Evolutionary conservation across 1,284 basidiomycete genomes (phyloP).

Genomic region (Acaromyces ingoldii): DNA sequence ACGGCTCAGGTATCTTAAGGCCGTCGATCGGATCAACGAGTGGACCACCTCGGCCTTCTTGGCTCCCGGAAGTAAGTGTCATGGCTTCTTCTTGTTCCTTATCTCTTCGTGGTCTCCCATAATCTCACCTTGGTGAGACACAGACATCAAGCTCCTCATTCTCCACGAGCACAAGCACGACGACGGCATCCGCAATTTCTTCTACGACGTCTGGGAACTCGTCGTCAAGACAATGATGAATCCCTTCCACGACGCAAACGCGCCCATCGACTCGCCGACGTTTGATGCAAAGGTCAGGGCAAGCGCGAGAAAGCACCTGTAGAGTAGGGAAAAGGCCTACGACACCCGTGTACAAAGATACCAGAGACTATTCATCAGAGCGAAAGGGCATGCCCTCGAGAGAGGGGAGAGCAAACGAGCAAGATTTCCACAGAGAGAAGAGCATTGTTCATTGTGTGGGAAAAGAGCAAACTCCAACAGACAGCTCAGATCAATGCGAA

Average conservation of each 20-base stretch:
- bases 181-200: constrained; percentile 48
- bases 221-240: constrained; percentile 43
- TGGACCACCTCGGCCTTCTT: constrained; percentile 42
- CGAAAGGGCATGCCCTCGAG: too few relatives aligned
- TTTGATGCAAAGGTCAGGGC: constrained; percentile 38
- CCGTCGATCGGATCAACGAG: constrained; percentile 45
- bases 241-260: constrained; percentile 43
- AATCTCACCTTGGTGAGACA: background rate
- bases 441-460: too few relatives aligned
- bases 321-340: too few relatives aligned
- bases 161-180: constrained; percentile 50
- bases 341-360: too few relatives aligned
- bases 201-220: constrained; percentile 48
- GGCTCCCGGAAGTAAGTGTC: constrained; percentile 37
- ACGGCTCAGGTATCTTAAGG: constrained; percentile 34
- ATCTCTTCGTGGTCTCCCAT: background rate
- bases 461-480: too few relatives aligned
- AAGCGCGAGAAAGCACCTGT: constrained; percentile 42
- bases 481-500: too few relatives aligned
- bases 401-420: too few relatives aligned
- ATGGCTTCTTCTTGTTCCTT: background rate
- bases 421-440: too few relatives aligned
- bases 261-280: constrained; percentile 28
- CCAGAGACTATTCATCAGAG: too few relatives aligned
- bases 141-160: constrained; percentile 46